Base-by-base conservation (phyloP, 768 basidiomycete species). In the Pulveroboletus sp. region DNA sequence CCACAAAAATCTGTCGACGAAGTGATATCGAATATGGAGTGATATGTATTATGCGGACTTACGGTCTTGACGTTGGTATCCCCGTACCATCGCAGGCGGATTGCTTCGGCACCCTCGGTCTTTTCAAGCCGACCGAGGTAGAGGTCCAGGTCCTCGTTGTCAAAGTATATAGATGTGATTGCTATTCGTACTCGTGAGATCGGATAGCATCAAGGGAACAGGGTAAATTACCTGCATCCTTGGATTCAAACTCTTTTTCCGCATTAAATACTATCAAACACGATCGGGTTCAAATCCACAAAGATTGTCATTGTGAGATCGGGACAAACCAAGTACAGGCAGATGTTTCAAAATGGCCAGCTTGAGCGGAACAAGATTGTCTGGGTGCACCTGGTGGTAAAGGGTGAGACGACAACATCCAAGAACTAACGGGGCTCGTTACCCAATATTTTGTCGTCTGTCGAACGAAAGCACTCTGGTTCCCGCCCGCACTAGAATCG, bases 381-480 rank as follows among this genome's bases (percentile, higher is more conserved):
- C 95, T 1, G 87, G 88, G 66, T 98, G 95, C 3, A 95, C 78
- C 78, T 80, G 24, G 4, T 21, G 21, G 36, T 18, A 4, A 31
- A 6, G 14, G 10, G 35, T 58, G 40, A 55, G 58, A 54, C 7
- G 41, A 54, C 7, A 40, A 31, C 10, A 28, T 36, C 6, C 17
- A 41, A 31, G 17, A 24, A 38, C 6, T 32, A 32, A 2, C 9
- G 17, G 10, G 31, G n/a, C n/a, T 15, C 60, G 68, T 45, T 64
- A 90, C 95, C 96, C 96, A 99, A 63, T 99, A 99, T 67, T 99
- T 99, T 10, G 96, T 98, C 31, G 96, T 99, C 69, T 96, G 93
- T 36, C 96, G 73, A n/a, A 97, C 90, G 62, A 99, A 99, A 2
- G 95, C 96, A 57, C 89, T 96, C 73, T 99, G 96, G 57, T 71